A percentile compares a stretch with the other conserved stretches of the same genome.
Conservation (phyloP, 495 filamentous ascomycete species). For the Penicillium paradoxum region DNA sequence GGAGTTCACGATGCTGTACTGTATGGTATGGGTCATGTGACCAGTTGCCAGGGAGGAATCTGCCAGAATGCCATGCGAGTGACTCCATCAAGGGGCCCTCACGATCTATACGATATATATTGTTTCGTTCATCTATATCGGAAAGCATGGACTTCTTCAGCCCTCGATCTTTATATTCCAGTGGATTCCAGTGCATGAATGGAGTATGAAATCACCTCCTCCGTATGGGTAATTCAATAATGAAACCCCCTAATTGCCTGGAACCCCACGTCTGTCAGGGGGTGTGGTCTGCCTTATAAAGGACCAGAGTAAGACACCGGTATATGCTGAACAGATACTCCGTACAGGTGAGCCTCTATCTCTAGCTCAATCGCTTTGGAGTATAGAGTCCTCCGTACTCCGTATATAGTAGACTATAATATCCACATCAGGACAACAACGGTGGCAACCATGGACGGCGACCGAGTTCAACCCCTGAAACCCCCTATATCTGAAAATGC, state of each 20-base stretch:
- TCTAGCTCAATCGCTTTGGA: too few species aligned
- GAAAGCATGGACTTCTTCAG: not conserved
- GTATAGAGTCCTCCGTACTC: too few species aligned
- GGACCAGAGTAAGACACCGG: too few species aligned
- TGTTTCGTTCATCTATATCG: not conserved
- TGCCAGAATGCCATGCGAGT: slow-evolving; percentile 1
- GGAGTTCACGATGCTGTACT: not conserved
- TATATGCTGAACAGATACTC: too few species aligned
- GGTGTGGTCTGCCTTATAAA: not conserved
- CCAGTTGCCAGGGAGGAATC: slow-evolving; percentile 7
- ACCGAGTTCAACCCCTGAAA: not conserved
- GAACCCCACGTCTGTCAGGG: not conserved
- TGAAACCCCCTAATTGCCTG: not conserved
- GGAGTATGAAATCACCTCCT: not conserved
- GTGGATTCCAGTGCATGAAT: not conserved
- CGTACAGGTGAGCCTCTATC: too few species aligned
- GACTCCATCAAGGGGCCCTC: not conserved
- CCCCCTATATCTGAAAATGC: not conserved
- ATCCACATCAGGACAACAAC: too few species aligned
- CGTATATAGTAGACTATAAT: too few species aligned
- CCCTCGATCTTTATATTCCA: not conserved
- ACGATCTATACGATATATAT: not conserved
- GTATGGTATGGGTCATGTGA: slow-evolving; percentile 8
- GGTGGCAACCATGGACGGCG: not conserved
- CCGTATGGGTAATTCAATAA: too few species aligned